A percentile compares a stretch with the other conserved stretches of the same genome.
Conservation (phyloP, 495 filamentous ascomycete species). For the Penicillium nucicola region DNA sequence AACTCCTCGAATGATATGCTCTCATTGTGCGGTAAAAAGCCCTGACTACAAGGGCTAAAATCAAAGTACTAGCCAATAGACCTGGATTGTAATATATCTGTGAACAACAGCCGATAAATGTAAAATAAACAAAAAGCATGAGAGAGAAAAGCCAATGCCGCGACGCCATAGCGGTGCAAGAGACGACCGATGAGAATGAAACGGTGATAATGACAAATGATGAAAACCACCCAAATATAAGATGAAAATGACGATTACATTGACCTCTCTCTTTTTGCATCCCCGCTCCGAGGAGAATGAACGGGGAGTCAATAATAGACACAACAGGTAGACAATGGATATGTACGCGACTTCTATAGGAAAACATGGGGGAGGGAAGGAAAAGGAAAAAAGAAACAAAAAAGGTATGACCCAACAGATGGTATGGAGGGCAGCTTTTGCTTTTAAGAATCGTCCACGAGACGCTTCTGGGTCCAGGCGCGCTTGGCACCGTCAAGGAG, state of each 20-base stretch:
- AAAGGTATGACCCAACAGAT: background rate
- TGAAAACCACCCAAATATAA: background rate
- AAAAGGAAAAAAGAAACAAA: background rate
- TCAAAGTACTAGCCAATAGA: no score
- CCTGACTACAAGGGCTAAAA: no score
- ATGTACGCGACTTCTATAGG: constrained; percentile 7
- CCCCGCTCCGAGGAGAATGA: background rate
- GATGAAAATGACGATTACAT: constrained; percentile 5
- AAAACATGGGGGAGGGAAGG: background rate
- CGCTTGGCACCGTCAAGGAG: constrained; percentile 75
- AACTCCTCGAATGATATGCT: no score
- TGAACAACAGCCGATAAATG: background rate
- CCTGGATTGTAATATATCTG: background rate
- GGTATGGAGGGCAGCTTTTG: constrained; percentile 5
- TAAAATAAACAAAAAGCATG: background rate
- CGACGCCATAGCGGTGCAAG: background rate
- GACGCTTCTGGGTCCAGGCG: constrained; percentile 54
- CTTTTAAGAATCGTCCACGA: constrained; percentile 48
- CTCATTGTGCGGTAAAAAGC: no score
- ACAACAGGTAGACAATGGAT: constrained; percentile 1
- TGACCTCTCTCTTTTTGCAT: background rate
- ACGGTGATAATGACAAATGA: background rate
- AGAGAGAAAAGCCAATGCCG: background rate
- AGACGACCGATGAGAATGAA: background rate
- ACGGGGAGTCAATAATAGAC: background rate